Base-by-base conservation (phyloP, 148 eudicot genomes). In the Heliosperma pusillum region DNA sequence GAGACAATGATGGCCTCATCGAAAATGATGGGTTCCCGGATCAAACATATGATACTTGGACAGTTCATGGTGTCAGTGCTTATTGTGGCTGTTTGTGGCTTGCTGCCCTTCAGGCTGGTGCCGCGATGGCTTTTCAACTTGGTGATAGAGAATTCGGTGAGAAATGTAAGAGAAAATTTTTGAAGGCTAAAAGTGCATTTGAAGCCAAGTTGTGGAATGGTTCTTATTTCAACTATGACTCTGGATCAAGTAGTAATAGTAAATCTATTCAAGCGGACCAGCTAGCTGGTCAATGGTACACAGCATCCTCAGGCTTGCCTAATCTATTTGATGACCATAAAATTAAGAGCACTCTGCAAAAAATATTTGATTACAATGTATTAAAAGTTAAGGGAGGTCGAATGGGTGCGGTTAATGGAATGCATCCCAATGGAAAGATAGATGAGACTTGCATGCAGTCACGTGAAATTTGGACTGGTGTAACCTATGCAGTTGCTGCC, bases 391-490 rank as follows among this genome's bases (percentile, higher is more conserved):
- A 77, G 76, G 97, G 97, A 60, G 99, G 99, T 52, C 83, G 88
- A 73, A 92, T 92, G 89, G 97, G 99, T 73, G 99, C 99, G 50
- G 99, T 90, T 40, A 96, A 96, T 61, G 99, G 99, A 47, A 96
- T 96, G 97, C 85, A 89, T 66, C 97, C 97, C 10, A 90, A 74
- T 70, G 99, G 97, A 56, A 92, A 86, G 82, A 93, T 96, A 73
- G 99, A 96, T 27, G 99, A 92, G 73, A 90, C 97, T 17, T 96
- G 99, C 83, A 96, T 96, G 99, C 99, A 96, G 76, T 96, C 99
- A 13, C 97, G 99, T 33, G 99, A 96, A 74, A 88, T 96, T 56
- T 96, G 99, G 99, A 87, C 89, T 19, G 99, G 99, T 40, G 97
- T 96, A 70, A 92, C 97, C 16, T 96, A 96, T 78, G 97, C 81